These are phyloP conservation scores for Colletotrichum camelliae DNA, from an alignment of 2,329 filamentous ascomycete genomes.

Conservation along the genomic window DNA sequence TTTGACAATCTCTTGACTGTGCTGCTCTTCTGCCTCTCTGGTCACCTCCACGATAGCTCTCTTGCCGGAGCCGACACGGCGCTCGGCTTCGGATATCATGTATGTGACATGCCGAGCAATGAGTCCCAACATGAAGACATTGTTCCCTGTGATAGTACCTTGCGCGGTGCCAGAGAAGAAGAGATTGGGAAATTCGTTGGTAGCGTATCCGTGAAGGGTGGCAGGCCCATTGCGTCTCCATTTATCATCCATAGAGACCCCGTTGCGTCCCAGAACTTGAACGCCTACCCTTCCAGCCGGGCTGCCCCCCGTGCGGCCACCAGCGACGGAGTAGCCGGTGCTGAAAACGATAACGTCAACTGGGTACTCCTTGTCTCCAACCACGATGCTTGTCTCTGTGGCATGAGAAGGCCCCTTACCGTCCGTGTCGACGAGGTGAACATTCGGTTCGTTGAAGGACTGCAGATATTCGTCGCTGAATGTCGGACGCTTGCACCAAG, in stretches of 20 bases:
- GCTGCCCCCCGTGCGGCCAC: not conserved
- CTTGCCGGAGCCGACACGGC: slow-evolving; percentile 30
- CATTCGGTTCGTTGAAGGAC: slow-evolving; percentile 62
- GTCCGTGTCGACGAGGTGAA: slow-evolving; percentile 64
- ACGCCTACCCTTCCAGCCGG: slow-evolving; percentile 18
- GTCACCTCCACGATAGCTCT: slow-evolving; percentile 36
- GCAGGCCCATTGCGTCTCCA: slow-evolving; percentile 8
- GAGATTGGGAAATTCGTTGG: slow-evolving; percentile 25
- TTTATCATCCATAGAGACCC: slow-evolving; percentile 19
- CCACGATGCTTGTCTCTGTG: slow-evolving; percentile 35
- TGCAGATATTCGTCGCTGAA: slow-evolving; percentile 66
- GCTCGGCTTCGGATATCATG: slow-evolving; percentile 33
- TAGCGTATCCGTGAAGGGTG: slow-evolving; percentile 23
- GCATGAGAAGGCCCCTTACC: slow-evolving; percentile 43
- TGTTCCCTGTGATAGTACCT: not conserved
- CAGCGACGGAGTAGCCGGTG: slow-evolving; percentile 18
- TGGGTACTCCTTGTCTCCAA: slow-evolving; percentile 50
- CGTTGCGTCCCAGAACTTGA: slow-evolving; percentile 15
- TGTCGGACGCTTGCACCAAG: slow-evolving; percentile 67
- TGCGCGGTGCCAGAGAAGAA: slow-evolving; percentile 15
- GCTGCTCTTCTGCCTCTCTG: slow-evolving; percentile 27
- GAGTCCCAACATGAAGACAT: slow-evolving; percentile 25
- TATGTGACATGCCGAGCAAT: slow-evolving; percentile 47
- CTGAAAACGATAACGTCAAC: slow-evolving; percentile 37
- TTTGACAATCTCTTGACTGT: slow-evolving; percentile 35